Base-by-base conservation (phyloP, 2,329 filamentous ascomycete genomes). In the Fusarium vanettenii region DNA sequence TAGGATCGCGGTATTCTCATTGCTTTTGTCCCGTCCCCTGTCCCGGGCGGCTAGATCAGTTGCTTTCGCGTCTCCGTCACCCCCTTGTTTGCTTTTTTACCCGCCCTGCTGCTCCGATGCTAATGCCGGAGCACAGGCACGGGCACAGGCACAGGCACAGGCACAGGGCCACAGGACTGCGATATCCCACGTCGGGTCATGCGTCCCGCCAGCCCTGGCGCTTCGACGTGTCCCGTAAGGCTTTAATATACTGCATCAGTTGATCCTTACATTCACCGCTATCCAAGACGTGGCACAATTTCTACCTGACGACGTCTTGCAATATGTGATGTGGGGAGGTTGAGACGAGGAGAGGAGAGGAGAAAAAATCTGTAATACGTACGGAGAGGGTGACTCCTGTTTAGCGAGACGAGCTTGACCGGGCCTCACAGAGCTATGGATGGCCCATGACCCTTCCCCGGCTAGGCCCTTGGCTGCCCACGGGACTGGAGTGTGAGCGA, bases 231-330 rank as follows among this genome's bases (percentile, higher is more conserved):
- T 45, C 59, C 31, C 29, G n/a, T 16, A 61, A 48, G 59, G 39
- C n/a, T 31, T 48, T 31, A 43, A 61, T 61, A 61, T 61, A 43
- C 59, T 61, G 25, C 27, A 60, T 22, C 37, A 60, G 14, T 27
- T 45, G 59, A 61, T 61, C 45, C 37, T 39, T 45, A 39, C 31
- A 52, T 55, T 31, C 59, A 63, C 27, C 60, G 29, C 60, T 63
- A 50, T 48, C 45, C 18, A 55, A 62, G 60, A 37, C 60, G 25
- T 48, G 43, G 43, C 60, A 52, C 31, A 50, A 62, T 52, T 43
- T 62, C 45, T 27, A 35, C 33, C 31, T 35, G 60, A 62, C 35
- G 48, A 20, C 20, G 50, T 41, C 22, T 37, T 16, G 25, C 29
- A 63, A 63, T 52, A 35, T 48, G 25, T 37, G 22, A 48, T 52